Conservation (phyloP, 2,329 filamentous ascomycete species). For the Neocatenulostroma microsporum region DNA sequence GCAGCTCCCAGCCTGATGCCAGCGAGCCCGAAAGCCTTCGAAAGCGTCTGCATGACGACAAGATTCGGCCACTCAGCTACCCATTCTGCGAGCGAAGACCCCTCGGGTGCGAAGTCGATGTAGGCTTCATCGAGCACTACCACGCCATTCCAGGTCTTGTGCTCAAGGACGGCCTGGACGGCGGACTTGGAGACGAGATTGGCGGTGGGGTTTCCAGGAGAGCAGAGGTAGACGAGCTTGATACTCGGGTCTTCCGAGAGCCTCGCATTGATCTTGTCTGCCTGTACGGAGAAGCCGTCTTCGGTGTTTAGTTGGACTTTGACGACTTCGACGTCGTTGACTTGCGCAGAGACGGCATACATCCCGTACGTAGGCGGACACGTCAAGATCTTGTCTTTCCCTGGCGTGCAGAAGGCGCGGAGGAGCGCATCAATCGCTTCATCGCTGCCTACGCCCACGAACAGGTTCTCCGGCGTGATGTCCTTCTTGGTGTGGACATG, state of each 20-base stretch:
- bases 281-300: constrained; percentile 66
- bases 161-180: constrained; percentile 64
- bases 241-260: constrained; percentile 59
- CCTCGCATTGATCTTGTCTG: constrained; percentile 57
- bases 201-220: constrained; percentile 89
- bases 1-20: constrained; percentile 85
- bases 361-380: constrained; percentile 98
- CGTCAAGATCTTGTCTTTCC: constrained; percentile 80
- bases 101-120: constrained; percentile 80
- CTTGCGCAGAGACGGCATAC: constrained; percentile 89
- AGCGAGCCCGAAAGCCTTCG: constrained; percentile 92
- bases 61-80: constrained; percentile 89
- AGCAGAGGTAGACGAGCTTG: constrained; percentile 89
- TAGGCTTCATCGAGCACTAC: constrained; percentile 95
- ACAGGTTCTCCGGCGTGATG: constrained; percentile 74
- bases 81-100: constrained; percentile 80
- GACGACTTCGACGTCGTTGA: constrained; percentile 83
- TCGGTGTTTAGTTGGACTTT: constrained; percentile 72
- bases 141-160: constrained; percentile 91
- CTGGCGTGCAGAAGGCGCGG: constrained; percentile 85
- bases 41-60: constrained; percentile 97
- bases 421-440: constrained; percentile 94
- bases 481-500: constrained; percentile 67
- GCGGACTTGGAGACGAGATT: constrained; percentile 68
- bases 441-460: constrained; percentile 91